Evolutionary conservation across 768 basidiomycete species (phyloP).

Genomic region (Russula vinacea): DNA sequence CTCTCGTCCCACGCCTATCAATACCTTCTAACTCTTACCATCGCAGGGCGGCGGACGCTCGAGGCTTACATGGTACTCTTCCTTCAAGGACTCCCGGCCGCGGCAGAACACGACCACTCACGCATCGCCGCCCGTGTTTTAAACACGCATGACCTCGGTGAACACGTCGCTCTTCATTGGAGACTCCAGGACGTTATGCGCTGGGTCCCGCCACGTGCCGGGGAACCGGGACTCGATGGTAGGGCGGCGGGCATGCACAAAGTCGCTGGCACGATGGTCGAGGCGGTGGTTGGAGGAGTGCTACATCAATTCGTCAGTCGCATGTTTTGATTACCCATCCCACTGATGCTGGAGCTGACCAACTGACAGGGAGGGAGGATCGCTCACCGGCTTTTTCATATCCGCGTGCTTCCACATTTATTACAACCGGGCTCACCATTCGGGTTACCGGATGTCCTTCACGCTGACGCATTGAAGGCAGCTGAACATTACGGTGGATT

Average conservation of each 20-base stretch:
- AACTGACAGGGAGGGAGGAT: constrained; percentile 40
- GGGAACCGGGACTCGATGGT: constrained; percentile 36
- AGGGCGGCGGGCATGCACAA: constrained; percentile 67
- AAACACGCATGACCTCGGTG: constrained; percentile 69
- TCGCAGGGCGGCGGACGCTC: constrained; percentile 69
- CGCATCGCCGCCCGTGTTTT: constrained; percentile 54
- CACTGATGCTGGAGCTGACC: not conserved
- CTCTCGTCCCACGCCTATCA: not conserved
- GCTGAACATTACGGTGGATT: constrained; percentile 52
- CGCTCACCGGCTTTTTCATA: constrained; percentile 44
- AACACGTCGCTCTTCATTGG: constrained; percentile 74
- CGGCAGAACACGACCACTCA: constrained; percentile 54
- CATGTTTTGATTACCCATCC: not conserved
- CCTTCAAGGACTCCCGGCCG: constrained; percentile 52
- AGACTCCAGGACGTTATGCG: constrained; percentile 66
- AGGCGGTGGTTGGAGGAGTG: constrained; percentile 71
- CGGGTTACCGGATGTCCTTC: constrained; percentile 44
- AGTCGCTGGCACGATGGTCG: constrained; percentile 74
- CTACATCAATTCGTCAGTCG: constrained; percentile 74
- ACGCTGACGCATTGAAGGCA: constrained; percentile 44
- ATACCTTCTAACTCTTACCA: not conserved
- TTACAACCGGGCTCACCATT: constrained; percentile 33
- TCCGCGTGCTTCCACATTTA: constrained; percentile 41
- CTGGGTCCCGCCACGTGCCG: constrained; percentile 44
- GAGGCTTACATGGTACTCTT: constrained; percentile 74